Evolutionary conservation across 768 basidiomycete genomes (phyloP), one percentile per base, ranked within the genome.

Genomic region (Phanerochaete carnosa): DNA sequence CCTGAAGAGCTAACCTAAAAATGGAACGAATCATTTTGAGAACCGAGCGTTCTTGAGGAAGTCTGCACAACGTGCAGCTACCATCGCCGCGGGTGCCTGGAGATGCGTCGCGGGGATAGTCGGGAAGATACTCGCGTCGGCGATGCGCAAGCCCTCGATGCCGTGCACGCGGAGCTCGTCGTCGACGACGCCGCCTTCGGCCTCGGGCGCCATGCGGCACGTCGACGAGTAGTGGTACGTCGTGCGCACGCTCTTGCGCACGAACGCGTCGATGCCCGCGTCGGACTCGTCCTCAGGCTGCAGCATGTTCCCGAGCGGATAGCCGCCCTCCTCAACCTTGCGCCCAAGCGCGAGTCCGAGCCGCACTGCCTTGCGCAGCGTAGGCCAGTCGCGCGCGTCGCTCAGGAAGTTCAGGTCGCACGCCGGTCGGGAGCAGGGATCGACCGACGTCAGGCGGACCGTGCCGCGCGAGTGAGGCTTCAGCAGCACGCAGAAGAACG

Each of bases 91-190:
- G 6, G 74, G 69, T 1, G 77, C 76, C 68, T 72, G 70, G 1
- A 67, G 64, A 64, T 79, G 78, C 9, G 69, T 58, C 8, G 69
- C 68, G 9, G 69, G 59, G 29, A 76, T 68, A 5, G 61, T 47
- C 0, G 77, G 77, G 39, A 66, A 64, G 0, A 68, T 52, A 13
- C 60, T 61, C 9, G 66, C 49, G 26, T 64, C 63, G 32, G 61
- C 67, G 35, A 77, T 75, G 49, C 80, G 70, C 30, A 83, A 66
- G 58, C 78, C 77, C 32, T 59, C 53, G 16, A 77, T 71, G 19
- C 80, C 81, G 62, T 83, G 76, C 1, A 83, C 80, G 13, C 68
- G 63, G 23, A 79, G 65, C 45, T 75, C 67, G 33, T 72, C 69
- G 64, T 79, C 77, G 53, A 83, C 79, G 6, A 81, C 80, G 43